Evolutionary conservation across 2,329 filamentous ascomycete genomes (phyloP), one percentile per base, ranked within the genome.

Genomic region (Pseudocercospora eumusae): DNA sequence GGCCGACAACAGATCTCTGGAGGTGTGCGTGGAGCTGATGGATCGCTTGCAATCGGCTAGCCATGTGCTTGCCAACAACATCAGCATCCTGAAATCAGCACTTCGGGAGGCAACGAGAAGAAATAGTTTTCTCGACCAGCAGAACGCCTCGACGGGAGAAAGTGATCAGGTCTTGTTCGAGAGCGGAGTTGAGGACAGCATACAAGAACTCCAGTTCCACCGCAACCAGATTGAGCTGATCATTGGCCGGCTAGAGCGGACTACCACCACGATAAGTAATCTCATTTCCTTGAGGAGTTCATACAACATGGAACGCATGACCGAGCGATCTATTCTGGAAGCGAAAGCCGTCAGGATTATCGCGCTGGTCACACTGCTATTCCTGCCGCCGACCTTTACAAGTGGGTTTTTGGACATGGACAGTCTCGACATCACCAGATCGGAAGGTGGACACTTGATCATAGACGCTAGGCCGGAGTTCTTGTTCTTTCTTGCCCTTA

Each of bases 291-390:
- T 59, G 18, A 31, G 57, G 13, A 36, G 47, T 8, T 57, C 45
- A 2, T 53, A 60, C 53, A 60, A 49, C 36, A 61, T 63, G 61
- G 57, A 60, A 18, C 57, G 28, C 11, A 63, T 63, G 61, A 61
- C 61, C 7, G 57, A 36, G 18, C 25, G 58, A 13, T 60, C 61
- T 11, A 63, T 63, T 15, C 28, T 60, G 15, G 61, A 63, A 55
- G 61, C 61, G 2, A 59, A 50, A 28, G 61, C 61, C 2, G 61
- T 60, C n/a, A 27, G 61, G 7, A 55, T 63, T 11, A 63, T 63
- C 21, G 61, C 61, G 2, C 45, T 63, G 11, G 47, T 63, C 9
- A 63, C 61, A 6, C 33, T 63, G 0, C 40, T 36, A n/a, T 60
- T 63, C 10, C 31, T 63, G 15, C 61, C 61, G 9, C 61, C 61